Evolutionary conservation across 108 stramenopile genomes (phyloP), one percentile per base, ranked within the genome.

Genomic region (Skeletonema tropicum): DNA sequence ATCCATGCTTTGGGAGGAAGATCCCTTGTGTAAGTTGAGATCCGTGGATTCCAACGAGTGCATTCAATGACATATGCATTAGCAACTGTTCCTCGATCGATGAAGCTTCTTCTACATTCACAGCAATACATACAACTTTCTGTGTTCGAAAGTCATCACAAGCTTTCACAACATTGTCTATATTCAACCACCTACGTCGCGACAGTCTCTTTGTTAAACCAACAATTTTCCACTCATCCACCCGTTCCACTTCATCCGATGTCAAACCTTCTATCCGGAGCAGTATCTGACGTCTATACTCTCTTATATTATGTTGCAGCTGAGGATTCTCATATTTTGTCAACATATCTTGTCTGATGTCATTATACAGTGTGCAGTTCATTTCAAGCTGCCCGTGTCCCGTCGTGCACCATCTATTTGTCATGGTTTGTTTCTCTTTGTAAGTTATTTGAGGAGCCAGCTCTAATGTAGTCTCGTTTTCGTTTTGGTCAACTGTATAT

Each of bases 21-120:
- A 70, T 64, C 3, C 73, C 70, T 25, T 76, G 63, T 2, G 75
- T 77, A 25, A 76, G 64, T 32, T 77, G 36, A 10, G 79, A 67
- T 5, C 79, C 79, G 65, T 80, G 79, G n/a, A 80, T 70, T 11
- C 79, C 79, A 25, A 80, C 69, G 19, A 80, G 32, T 17, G 32
- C 79, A 64, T 80, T 58, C 57, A 80, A 62, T 6, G 68, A 38
- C 9, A 31, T 33, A 14, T 80, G 79, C 57, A 60, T 60, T 17
- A 74, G 57, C 15, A 75, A 17, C 32, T 80, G 79, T 30, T 71
- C 64, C 19, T 35, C 30, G 11, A 58, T 36, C 17, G 39, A 30
- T 11, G 57, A 58, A 6, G 60, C n/a, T 10, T 70, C 35, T 42
- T 80, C 79, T 13, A 80, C 52, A 49, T 80, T 80, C 13, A 80